Evolutionary conservation across 2,329 filamentous ascomycete genomes (phyloP).

Genomic region (Samsoniella hepiali): DNA sequence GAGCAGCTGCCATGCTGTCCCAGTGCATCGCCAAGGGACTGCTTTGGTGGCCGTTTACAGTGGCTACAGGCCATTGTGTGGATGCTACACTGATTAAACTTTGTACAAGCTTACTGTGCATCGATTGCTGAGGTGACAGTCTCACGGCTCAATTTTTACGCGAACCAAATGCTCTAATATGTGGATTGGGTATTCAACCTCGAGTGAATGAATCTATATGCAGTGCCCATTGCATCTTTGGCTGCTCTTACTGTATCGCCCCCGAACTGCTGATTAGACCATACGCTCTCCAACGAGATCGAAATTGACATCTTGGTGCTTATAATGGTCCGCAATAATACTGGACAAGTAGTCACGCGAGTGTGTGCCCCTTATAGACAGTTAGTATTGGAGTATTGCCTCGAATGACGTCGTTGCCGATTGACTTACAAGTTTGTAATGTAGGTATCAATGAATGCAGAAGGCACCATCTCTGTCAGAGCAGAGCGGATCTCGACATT

Average conservation of each 20-base stretch:
- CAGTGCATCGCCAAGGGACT: neutral
- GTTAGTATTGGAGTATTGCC: slow-evolving; percentile 11
- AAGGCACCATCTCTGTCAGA: slow-evolving; percentile 76
- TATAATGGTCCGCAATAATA: slow-evolving; percentile 73
- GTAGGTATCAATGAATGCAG: slow-evolving; percentile 73
- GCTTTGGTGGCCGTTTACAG: neutral
- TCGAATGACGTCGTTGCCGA: neutral
- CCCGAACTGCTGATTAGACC: neutral
- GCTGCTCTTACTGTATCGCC: neutral
- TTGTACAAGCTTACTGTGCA: too few relatives aligned
- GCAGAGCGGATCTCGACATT: slow-evolving; percentile 76
- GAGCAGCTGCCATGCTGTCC: neutral
- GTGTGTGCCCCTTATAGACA: slow-evolving; percentile 54
- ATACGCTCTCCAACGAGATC: slow-evolving; percentile 38
- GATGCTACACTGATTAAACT: too few relatives aligned
- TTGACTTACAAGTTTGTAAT: slow-evolving; percentile 69
- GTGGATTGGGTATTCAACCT: neutral
- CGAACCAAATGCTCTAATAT: too few relatives aligned
- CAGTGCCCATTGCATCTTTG: neutral
- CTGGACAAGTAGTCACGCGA: slow-evolving; percentile 69
- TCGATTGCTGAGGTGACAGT: too few relatives aligned
- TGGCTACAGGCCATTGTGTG: neutral
- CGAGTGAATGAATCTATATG: neutral
- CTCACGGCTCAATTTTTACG: too few relatives aligned
- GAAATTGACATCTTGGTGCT: slow-evolving; percentile 66